Percentiles rank a stretch among this genome's conserved stretches.
These are phyloP conservation scores for Udeniomyces megalosporus DNA, from an alignment of 768 basidiomycete genomes.

Conservation along the genomic window DNA sequence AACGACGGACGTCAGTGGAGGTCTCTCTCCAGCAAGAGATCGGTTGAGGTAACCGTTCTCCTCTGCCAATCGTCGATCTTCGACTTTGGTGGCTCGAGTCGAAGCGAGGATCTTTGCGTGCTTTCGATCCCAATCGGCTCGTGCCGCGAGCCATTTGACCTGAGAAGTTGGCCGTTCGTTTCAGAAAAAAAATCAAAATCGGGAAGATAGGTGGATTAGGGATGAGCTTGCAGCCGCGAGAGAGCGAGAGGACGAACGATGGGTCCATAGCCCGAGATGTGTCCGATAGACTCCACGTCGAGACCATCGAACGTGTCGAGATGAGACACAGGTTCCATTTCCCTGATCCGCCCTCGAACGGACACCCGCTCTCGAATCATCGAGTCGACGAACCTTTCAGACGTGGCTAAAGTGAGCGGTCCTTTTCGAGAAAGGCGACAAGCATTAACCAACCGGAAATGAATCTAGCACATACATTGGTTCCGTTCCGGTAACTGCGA, in stretches of 20 bases:
- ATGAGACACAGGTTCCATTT: conserved; percentile 22
- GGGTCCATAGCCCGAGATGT: conserved; percentile 26
- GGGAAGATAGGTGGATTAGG: neutral
- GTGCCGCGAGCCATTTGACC: conserved; percentile 22
- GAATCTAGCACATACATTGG: neutral
- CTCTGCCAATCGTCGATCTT: conserved; percentile 24
- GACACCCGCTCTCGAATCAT: conserved; percentile 25
- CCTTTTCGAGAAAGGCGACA: no score
- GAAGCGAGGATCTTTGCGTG: conserved; percentile 22
- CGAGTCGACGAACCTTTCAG: conserved; percentile 1
- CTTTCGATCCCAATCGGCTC: conserved; percentile 28
- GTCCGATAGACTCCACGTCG: conserved; percentile 22
- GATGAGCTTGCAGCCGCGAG: conserved; percentile 16
- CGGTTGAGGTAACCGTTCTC: conserved; percentile 26
- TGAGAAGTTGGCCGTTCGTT: neutral
- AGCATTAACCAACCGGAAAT: no score
- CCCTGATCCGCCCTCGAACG: conserved; percentile 23
- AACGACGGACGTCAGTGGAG: conserved; percentile 25
- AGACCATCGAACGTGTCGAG: conserved; percentile 22
- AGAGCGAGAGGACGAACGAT: conserved; percentile 31
- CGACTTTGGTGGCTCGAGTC: conserved; percentile 20
- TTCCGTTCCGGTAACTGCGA: neutral
- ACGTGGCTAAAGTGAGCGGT: no score
- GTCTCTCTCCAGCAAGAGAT: conserved; percentile 24
- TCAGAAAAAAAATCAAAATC: neutral